Percentiles rank a stretch among this genome's conserved stretches.
Conservation (phyloP, 805 yeast genomes). For the Nakazawaea peltata region DNA sequence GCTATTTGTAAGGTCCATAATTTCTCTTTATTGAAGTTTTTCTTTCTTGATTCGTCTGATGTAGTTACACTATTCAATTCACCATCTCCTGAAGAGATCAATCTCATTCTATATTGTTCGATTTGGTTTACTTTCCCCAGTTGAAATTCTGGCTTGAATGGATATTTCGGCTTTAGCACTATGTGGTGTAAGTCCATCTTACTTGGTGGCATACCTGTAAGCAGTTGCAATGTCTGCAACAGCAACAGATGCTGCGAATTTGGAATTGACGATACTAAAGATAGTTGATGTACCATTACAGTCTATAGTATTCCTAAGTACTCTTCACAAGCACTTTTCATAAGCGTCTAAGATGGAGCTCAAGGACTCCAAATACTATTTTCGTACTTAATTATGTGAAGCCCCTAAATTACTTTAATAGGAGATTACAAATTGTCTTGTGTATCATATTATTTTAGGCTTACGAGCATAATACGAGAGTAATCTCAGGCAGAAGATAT, state of each 20-base stretch:
- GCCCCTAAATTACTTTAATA: too few relatives aligned
- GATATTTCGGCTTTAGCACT: constrained; percentile 39
- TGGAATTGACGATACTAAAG: constrained; percentile 37
- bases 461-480: too few relatives aligned
- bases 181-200: constrained; percentile 39
- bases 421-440: too few relatives aligned
- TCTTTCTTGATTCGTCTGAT: constrained; percentile 1
- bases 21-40: constrained; percentile 15
- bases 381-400: too few relatives aligned
- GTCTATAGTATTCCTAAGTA: not conserved
- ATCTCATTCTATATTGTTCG: constrained; percentile 44
- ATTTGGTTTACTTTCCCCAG: constrained; percentile 52
- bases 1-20: constrained; percentile 58
- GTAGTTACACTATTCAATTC: not conserved
- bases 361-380: too few relatives aligned
- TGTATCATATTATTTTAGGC: too few relatives aligned
- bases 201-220: constrained; percentile 43
- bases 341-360: too few relatives aligned
- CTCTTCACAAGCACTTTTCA: too few relatives aligned
- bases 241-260: constrained; percentile 33
- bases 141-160: constrained; percentile 43
- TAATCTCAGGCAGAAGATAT: too few relatives aligned
- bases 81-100: constrained; percentile 21
- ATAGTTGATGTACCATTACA: constrained; percentile 48
- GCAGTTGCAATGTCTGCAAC: constrained; percentile 38